Evolutionary conservation across 495 filamentous ascomycete genomes (phyloP), one percentile per base, ranked within the genome.

Genomic region (Annulohypoxylon bovei): DNA sequence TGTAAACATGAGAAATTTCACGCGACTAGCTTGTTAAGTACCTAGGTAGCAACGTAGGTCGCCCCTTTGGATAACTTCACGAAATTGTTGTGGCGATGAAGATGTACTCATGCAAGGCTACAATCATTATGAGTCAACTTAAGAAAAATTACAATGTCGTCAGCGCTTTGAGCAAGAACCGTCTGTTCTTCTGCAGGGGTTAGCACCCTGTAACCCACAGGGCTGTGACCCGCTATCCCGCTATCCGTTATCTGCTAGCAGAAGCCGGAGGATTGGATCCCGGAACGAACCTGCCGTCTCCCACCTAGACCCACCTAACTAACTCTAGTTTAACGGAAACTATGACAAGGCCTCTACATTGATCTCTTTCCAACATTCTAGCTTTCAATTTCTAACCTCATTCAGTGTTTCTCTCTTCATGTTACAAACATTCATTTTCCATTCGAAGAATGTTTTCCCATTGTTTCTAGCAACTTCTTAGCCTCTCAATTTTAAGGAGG

Each of bases 51-150:
- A 25, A 35, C 20, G 4, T 27, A 12, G 23, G 8, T 11, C 44
- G 12, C 44, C 11, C 46, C 23, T 27, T n/a, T 4, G 23, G 4
- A 62, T 14, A 8, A 23, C 28, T 62, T 65, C 46, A 56, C 32
- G 14, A 56, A 54, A 59, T 46, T 33, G 23, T 33, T 30, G 67
- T 70, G 67, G 61, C 61, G 67, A 65, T 42, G 53, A 35, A 33
- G 23, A 27, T 32, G n/a, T 53, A 20, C 5, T 23, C 16, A 59
- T 58, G 61, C 54, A 62, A 65, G 61, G 62, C 56, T 70, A 18
- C 39, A 9, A 35, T 5, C 7, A 35, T 35, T 35, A 39, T 70
- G 67, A 70, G 55, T 70, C 67, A 70, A 70, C 11, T 35, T 66
- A 4, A 40, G 27, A 46, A 42, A 27, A 35, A 32, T 40, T 28